Evolutionary conservation across 305 asterid genomes (phyloP), one percentile per base, ranked within the genome.

Genomic region (Fraxinus albicans): DNA sequence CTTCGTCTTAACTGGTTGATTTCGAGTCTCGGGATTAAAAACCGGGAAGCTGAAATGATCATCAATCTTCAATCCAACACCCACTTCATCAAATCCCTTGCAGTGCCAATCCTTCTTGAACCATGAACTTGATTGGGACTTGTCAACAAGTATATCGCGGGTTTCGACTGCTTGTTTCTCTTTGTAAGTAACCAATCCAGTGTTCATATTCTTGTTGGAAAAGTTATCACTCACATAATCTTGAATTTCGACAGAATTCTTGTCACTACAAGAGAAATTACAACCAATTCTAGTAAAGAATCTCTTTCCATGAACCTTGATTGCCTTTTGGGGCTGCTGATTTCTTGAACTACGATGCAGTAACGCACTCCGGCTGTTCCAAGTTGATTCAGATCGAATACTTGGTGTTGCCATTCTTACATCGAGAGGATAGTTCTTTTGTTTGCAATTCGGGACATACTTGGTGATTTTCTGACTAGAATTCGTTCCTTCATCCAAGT

Each of bases 271-370:
- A 79, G 91, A 85, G 36, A 94, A 92, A 35, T 84, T 91, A 89
- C 95, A 90, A 79, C 90, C 88, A 73, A 94, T 84, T 86, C 83
- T 86, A 4, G 95, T 84, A 21, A 95, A 90, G 76, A 95, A 86
- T 50, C 90, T 86, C 90, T 87, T 89, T 58, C 10, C 67, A 58
- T 2, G 27, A 58, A 58, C 65, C 83, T 83, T 92, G 83, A 63
- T 86, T 19, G 77, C 34, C 78, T 79, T 87, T 44, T 34, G 85
- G 12, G 17, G 65, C 73, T 75, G 84, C 21, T 83, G 84, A 47
- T 84, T 84, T 67, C 70, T 78, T 33, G 84, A 79, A 74, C 38
- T 50, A 7, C 36, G 77, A 12, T 87, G 81, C 81, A 86, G 29
- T 70, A 89, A 80, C 6, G 84, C 79, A 25, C 81, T 84, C 77